Evolutionary conservation across 2,329 filamentous ascomycete species (phyloP), one percentile per base, ranked within the genome.

Genomic region (Phialocephala sp.): DNA sequence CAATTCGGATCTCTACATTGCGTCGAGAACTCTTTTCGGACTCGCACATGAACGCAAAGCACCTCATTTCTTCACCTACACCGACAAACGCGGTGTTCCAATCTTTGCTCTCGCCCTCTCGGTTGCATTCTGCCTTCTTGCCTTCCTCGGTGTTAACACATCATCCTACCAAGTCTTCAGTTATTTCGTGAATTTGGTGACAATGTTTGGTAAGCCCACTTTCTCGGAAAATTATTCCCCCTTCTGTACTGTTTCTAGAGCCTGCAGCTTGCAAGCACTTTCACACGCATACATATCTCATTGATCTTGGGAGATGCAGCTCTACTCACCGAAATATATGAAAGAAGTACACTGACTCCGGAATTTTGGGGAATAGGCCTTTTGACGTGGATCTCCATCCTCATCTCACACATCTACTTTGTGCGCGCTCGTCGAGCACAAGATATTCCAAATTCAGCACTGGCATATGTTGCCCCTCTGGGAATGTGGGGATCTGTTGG

Each of bases 321-420:
- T 32, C 27, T 32, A 32, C 27, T 32, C 27, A 32, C 27, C 27
- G 27, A 6, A 32, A 32, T 32, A 32, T 32, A 32, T 32, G 27
- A 32, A 32, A 32, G 3, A 32, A 32, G 27, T 32, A 32, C 6
- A 32, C 27, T 32, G 6, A 32, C 27, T 32, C 27, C 3, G 27
- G n/a, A n/a, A 32, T 32, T 32, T 6, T 32, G 27, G 3, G 27
- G 6, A 32, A 32, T 32, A 32, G 27, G 71, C 47, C 70, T 76
- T 43, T 59, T 75, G 4, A 74, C 72, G n/a, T 74, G 74, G 73
- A 74, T 75, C 67, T 82, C 86, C 14, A 80, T 88, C 81, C 57
- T 74, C 91, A 91, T 90, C 57, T 87, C 87, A 1, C 89, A 91
- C 78, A 88, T 91, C 76, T 86, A 77, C 78, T 91, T 90, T 74